Percentiles rank a stretch among this genome's conserved stretches.
Evolutionary conservation across 2,329 filamentous ascomycete genomes (phyloP).

Genomic region (Aureobasidium sp.): DNA sequence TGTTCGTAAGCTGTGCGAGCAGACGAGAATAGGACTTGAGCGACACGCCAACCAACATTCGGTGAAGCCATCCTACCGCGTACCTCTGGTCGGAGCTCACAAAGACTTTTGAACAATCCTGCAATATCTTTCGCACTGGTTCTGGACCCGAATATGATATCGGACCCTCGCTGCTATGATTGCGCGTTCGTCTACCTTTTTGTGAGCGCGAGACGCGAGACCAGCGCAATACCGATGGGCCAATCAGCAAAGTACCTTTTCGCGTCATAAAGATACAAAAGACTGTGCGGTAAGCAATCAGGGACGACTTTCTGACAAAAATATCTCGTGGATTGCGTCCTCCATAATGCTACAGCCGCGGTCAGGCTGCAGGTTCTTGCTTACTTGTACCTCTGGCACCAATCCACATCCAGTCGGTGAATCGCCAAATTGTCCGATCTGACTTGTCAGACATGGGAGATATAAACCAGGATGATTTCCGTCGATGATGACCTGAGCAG

Average conservation of each 20-base stretch:
- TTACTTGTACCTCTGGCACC: not conserved
- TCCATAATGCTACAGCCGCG: not conserved
- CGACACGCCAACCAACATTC: not conserved
- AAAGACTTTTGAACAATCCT: too few relatives aligned
- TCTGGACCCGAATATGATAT: not conserved
- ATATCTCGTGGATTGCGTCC: not conserved
- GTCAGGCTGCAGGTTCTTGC: not conserved
- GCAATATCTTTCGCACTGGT: not conserved
- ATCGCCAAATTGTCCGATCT: not conserved
- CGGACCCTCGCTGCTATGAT: not conserved
- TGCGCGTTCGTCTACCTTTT: too few relatives aligned
- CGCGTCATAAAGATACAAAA: not conserved
- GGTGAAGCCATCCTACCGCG: not conserved
- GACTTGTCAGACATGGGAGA: not conserved
- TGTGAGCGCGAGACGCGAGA: too few relatives aligned
- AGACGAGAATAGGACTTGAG: not conserved
- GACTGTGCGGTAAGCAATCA: not conserved
- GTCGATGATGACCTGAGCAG: not conserved
- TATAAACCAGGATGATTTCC: not conserved
- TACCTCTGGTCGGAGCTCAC: too few relatives aligned
- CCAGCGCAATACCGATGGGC: too few relatives aligned
- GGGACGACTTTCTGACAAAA: not conserved
- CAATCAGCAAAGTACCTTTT: not conserved
- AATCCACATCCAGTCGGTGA: not conserved
- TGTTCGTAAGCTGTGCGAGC: not conserved